phyloP scores from a whole-genome alignment of 1,284 basidiomycete species.

The Phlebopus sp. region DNA sequence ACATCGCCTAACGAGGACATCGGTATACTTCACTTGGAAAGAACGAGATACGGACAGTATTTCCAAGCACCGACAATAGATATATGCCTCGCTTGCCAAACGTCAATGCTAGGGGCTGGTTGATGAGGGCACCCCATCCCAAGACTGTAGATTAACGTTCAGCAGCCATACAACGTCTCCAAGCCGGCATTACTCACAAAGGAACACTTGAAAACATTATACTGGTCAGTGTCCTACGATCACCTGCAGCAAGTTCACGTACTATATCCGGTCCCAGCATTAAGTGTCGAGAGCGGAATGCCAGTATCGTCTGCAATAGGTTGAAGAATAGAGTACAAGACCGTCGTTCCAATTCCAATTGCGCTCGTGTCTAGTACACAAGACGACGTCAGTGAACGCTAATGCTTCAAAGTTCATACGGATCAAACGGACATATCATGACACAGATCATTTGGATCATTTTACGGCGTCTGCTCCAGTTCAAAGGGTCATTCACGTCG shows the following conservation, averaged over 20 bases:
- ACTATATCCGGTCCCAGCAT: slow-evolving; percentile 19
- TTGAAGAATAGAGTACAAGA: slow-evolving; percentile 16
- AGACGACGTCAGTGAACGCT: neutral
- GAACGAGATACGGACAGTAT: slow-evolving; percentile 7
- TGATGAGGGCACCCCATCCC: slow-evolving; percentile 18
- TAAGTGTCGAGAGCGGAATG: slow-evolving; percentile 15
- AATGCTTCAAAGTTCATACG: neutral
- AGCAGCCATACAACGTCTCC: neutral
- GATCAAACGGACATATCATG: slow-evolving; percentile 15
- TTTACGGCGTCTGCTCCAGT: slow-evolving; percentile 16
- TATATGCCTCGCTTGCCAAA: slow-evolving; percentile 18
- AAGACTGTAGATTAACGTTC: slow-evolving; percentile 7
- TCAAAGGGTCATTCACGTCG: slow-evolving; percentile 17
- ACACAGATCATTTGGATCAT: slow-evolving; percentile 12
- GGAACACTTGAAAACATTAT: slow-evolving; percentile 18
- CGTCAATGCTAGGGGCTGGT: slow-evolving; percentile 16
- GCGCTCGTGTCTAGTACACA: slow-evolving; percentile 11
- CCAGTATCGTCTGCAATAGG: slow-evolving; percentile 16
- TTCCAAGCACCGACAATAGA: slow-evolving; percentile 14
- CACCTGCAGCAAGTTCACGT: neutral
- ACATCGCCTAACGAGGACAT: slow-evolving; percentile 10
- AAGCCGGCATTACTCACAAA: slow-evolving; percentile 8
- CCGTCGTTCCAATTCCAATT: slow-evolving; percentile 17
- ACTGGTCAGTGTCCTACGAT: too few relatives aligned
- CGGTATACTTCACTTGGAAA: neutral